Percentiles rank a stretch among this genome's conserved stretches.
These are phyloP conservation scores for Coemansia brasiliensis DNA, from an alignment of 192 early-diverging fungal species.

Conservation along the genomic window DNA sequence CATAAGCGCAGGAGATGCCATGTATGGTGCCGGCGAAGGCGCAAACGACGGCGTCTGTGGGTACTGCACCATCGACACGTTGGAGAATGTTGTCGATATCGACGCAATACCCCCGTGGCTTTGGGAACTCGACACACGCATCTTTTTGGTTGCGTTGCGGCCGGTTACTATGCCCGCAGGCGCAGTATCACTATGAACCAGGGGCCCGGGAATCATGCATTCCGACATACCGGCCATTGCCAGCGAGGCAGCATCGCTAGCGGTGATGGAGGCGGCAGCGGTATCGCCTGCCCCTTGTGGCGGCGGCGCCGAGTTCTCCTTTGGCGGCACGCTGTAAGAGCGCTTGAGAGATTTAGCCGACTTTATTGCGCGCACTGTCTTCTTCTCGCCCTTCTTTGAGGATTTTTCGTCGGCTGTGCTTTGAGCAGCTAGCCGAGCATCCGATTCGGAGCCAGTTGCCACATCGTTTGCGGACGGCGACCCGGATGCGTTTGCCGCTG, in stretches of 20 bases:
- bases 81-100: constrained; percentile 8
- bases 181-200: constrained; percentile 37
- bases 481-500: constrained; percentile 24
- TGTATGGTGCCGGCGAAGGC: constrained; percentile 37
- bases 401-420: background rate
- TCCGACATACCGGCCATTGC: constrained; percentile 8
- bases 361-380: constrained; percentile 35
- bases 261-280: constrained; percentile 6
- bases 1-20: constrained; percentile 35
- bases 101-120: constrained; percentile 27
- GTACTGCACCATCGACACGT: constrained; percentile 22
- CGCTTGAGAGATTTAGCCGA: constrained; percentile 54
- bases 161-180: constrained; percentile 21
- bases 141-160: constrained; percentile 40
- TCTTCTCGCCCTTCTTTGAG: constrained; percentile 43
- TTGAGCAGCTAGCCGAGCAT: constrained; percentile 7
- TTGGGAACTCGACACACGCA: constrained; percentile 54
- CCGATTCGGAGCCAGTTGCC: constrained; percentile 14
- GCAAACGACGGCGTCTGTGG: constrained; percentile 41
- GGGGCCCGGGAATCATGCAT: constrained; percentile 8
- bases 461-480: background rate
- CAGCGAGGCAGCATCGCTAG: constrained; percentile 8
- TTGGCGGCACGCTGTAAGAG: constrained; percentile 55
- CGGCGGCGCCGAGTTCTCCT: constrained; percentile 30
- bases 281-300: constrained; percentile 12